Evolutionary conservation across 1,284 basidiomycete species (phyloP).

Genomic region (Ganoderma leucocontextum): DNA sequence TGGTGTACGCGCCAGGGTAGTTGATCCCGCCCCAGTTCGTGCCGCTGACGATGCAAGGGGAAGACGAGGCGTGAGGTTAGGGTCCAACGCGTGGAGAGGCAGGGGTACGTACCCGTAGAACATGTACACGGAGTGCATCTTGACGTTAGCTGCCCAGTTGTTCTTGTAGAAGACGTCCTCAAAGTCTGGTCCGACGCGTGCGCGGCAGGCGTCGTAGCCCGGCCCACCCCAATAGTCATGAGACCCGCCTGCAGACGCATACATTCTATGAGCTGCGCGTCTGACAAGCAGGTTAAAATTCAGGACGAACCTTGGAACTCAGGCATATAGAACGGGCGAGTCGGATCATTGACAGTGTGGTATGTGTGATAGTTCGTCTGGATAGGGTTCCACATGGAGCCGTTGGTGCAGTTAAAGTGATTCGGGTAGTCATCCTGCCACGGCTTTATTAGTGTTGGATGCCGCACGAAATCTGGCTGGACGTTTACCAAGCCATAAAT

Average conservation of each 20-base stretch:
- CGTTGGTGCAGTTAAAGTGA: constrained; percentile 74
- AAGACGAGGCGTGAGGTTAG: not conserved
- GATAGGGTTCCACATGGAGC: constrained; percentile 66
- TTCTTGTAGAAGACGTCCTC: constrained; percentile 78
- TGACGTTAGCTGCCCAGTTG: constrained; percentile 80
- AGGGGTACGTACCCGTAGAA: constrained; percentile 63
- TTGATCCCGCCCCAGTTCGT: constrained; percentile 79
- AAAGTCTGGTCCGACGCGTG: constrained; percentile 74
- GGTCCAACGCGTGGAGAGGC: not conserved
- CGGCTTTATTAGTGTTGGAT: not conserved
- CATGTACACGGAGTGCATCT: constrained; percentile 84
- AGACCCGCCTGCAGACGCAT: constrained; percentile 56
- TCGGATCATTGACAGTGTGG: constrained; percentile 63
- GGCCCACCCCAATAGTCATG: constrained; percentile 81
- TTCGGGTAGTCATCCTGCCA: constrained; percentile 72
- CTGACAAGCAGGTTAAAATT: not conserved
- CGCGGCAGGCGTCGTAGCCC: constrained; percentile 60
- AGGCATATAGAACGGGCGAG: constrained; percentile 71
- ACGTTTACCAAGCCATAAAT: constrained; percentile 55
- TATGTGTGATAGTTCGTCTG: constrained; percentile 65
- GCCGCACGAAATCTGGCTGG: not conserved
- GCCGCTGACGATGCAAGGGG: constrained; percentile 53
- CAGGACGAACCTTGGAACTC: constrained; percentile 49
- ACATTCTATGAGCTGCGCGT: not conserved
- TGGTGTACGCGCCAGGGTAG: constrained; percentile 40